Evolutionary conservation across 1,284 basidiomycete genomes (phyloP), one percentile per base, ranked within the genome.

Genomic region (Ceratobasidium sp.): DNA sequence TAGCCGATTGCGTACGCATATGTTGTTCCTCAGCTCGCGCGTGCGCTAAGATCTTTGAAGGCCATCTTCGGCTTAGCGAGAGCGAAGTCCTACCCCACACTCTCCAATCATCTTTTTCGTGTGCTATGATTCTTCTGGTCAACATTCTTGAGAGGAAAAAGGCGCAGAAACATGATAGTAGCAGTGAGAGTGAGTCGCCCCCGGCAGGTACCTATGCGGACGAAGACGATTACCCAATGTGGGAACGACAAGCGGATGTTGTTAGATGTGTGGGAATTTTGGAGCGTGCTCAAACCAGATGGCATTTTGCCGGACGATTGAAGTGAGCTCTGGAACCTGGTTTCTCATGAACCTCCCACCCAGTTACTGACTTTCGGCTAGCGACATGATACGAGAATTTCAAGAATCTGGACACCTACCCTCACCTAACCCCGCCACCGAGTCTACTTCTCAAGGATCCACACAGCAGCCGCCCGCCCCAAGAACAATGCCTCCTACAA

Each of bases 301-400:
- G 56, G 53, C 56, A 59, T 59, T 29, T 57, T 47, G 66, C 66
- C 15, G 66, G 66, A 7, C 66, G 54, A 29, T 31, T 57, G 5
- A 53, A 71, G 66, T 71, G 48, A 15, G 65, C 14, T 67, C 1
- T 59, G 7, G 27, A 27, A 6, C 19, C 31, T 54, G 29, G 22
- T 48, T 15, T 41, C 14, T 29, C 17, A n/a, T 50, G n/a, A n/a
- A n/a, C n/a, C n/a, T n/a, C n/a, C n/a, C n/a, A n/a, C n/a, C n/a
- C 17, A 33, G 41, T 7, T 27, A 27, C 44, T 71, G 19, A 56
- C 14, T 41, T 24, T 54, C 2, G 17, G 9, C n/a, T n/a, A 71
- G 66, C 33, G 66, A 71, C 29, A 59, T 54, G 9, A 22, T 71
- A 22, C 53, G 56, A 47, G 66, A 71, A 44, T 59, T 71, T 71